Base-by-base conservation (phyloP, 2,329 filamentous ascomycete species). In the Basipetospora chlamydospora region DNA sequence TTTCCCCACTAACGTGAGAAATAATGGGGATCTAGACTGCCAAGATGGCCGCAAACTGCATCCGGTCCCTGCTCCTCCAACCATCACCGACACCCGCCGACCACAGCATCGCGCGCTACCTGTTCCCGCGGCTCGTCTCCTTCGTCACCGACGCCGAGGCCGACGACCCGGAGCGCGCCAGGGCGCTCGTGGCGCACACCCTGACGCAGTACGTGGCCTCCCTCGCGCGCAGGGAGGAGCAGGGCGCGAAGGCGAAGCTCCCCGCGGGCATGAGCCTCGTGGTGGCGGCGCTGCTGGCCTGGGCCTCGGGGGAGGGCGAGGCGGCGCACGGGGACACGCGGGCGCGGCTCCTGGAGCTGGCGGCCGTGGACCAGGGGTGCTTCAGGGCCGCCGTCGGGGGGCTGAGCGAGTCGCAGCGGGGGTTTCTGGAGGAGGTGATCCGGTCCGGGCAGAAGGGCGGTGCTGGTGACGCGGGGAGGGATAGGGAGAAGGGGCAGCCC, bases 21-120 rank as follows among this genome's bases (percentile, higher is more conserved):
- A 49, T 37, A 47, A 30, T 25, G 7, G 12, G 18, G 25, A 15
- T 32, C 40, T 44, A 80, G 73, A 88, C 84, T 2, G 80, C 83
- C 38, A 93, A 83, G 50, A 87, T 95, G 39, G 86, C 90, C 2
- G 81, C 85, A 42, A 86, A 85, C 50, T 98, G 90, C 56, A 74
- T 88, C 45, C 77, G 87, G 39, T 90, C 86, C 6, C 69, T 96
- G 6, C 66, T 96, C 21, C 61, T 94, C 3, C 64, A 80, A 47
- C 59, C 70, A 37, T 61, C 71, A 35, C 62, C 74, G 44, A 70
- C 77, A 41, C 45, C 66, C 1, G 76, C 81, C 15, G 79, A 86
- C 50, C 71, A 85, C 46, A 74, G 70, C 41, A 77, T 96, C 35
- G 72, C 78, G 2, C 71, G 82, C 35, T 77, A 80, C 45, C 63